Base-by-base conservation (phyloP, 2,329 filamentous ascomycete genomes). In the Grosmannia clavigera region DNA sequence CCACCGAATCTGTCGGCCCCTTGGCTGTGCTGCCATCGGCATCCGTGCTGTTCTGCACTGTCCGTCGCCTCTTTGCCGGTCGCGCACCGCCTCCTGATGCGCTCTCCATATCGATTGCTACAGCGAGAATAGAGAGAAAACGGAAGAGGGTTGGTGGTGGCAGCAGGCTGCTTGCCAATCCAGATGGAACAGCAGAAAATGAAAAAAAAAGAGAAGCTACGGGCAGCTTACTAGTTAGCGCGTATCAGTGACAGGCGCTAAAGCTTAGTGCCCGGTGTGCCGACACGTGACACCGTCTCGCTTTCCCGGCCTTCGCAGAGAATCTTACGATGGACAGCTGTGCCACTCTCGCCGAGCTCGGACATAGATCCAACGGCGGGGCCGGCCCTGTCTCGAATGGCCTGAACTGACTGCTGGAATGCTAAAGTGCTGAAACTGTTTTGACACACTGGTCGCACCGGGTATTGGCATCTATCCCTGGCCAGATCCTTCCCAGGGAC, bases 1-100 rank as follows among this genome's bases (percentile, higher is more conserved):
- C 87, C 62, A 99, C 80, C 69, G 95, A 86, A 69, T 92, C 94
- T 72, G 87, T 84, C n/a, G 46, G 19, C 11, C 16, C 31, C 31
- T 12, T 35, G 22, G 29, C 31, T 54, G 38, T 7, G 9, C 7
- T 27, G 22, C 5, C 55, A n/a, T 29, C 38, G 9, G 11, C 46
- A 27, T 58, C 56, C 5, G 27, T 52, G 25, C 46, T 58, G 57
- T 53, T 58, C 14, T 29, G 57, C 48, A 58, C 57, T 2, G 48
- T 52, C 29, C 57, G 57, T 33, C 29, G 57, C 31, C 57, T 48
- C 50, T 58, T 58, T 31, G 57, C 48, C 6, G 57, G 57, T 3
- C 57, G 57, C 14, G n/a, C 16, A 5, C 27, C 11, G 22, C 19
- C 10, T n/a, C 19, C 10, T n/a, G 40, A 3, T 5, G 33, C 22